phyloP scores from a whole-genome alignment of 495 filamentous ascomycete genomes.

The Penicillium roqueforti region DNA sequence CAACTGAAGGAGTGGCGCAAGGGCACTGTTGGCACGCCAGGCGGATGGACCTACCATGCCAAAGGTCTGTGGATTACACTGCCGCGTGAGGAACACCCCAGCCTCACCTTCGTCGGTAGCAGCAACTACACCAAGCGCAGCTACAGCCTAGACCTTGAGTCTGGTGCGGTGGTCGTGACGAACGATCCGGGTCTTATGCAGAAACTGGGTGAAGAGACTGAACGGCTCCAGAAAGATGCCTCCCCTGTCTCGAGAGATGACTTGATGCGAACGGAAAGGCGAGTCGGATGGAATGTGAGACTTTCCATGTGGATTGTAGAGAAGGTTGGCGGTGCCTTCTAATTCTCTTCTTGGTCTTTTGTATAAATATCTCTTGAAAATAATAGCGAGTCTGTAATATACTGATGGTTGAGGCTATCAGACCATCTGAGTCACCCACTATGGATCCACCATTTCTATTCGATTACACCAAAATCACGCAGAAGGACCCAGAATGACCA shows the following conservation, averaged over 20 bases:
- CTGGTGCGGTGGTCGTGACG: conserved; percentile 80
- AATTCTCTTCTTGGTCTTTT: conserved; percentile 14
- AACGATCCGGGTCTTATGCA: conserved; percentile 67
- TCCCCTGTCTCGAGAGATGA: conserved; percentile 63
- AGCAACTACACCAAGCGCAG: conserved; percentile 95
- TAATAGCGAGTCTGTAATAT: conserved; percentile 6
- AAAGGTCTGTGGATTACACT: conserved; percentile 94
- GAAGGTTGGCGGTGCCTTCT: conserved; percentile 66
- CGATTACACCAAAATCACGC: background rate
- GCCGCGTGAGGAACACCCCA: conserved; percentile 54
- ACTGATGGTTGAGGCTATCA: conserved; percentile 1
- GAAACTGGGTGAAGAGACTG: conserved; percentile 70
- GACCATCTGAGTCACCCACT: background rate
- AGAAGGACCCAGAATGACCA: background rate
- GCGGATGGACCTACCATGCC: conserved; percentile 96
- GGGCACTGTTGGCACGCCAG: conserved; percentile 72
- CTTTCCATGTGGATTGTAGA: conserved; percentile 87
- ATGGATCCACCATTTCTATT: background rate
- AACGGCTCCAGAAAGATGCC: conserved; percentile 72
- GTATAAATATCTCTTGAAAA: conserved; percentile 8
- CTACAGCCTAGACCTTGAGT: conserved; percentile 87
- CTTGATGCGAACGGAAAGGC: conserved; percentile 71
- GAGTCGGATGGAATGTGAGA: conserved; percentile 79
- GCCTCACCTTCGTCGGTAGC: conserved; percentile 79
- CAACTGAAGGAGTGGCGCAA: conserved; percentile 82